Evolutionary conservation across 768 basidiomycete genomes (phyloP).

Genomic region (Clitopilus passeckerianus): DNA sequence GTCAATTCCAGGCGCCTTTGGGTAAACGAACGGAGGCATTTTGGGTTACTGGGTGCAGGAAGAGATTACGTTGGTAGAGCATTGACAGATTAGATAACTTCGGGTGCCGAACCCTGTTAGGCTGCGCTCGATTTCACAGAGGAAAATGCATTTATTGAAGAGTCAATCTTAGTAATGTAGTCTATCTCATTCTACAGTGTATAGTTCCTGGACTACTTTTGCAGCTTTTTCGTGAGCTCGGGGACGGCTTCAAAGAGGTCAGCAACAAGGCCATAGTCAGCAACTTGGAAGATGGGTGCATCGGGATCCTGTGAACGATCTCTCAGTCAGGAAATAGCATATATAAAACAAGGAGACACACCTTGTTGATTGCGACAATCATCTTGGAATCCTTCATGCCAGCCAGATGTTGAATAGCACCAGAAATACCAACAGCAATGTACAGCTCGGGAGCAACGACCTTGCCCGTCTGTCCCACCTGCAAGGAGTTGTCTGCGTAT

Average conservation of each 20-base stretch:
- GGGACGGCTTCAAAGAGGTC: constrained; percentile 93
- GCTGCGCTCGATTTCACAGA: background rate
- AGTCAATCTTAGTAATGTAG: background rate
- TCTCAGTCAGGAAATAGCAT: constrained; percentile 2
- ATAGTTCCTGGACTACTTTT: constrained; percentile 25
- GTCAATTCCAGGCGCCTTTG: constrained; percentile 14
- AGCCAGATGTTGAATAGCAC: constrained; percentile 97
- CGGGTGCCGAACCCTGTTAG: background rate
- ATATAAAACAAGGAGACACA: constrained; percentile 18
- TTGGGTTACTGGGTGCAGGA: background rate
- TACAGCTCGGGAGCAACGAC: constrained; percentile 97
- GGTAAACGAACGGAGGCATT: constrained; percentile 27
- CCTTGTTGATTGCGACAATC: constrained; percentile 98
- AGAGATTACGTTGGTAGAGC: background rate
- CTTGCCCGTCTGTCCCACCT: constrained; percentile 99
- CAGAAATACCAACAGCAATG: constrained; percentile 94
- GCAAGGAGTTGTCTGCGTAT: constrained; percentile 94
- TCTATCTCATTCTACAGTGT: background rate
- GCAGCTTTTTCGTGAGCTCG: constrained; percentile 83
- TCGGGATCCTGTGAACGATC: constrained; percentile 70
- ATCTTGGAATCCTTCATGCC: constrained; percentile 99
- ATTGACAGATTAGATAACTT: background rate
- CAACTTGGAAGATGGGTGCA: constrained; percentile 98
- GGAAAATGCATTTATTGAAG: background rate
- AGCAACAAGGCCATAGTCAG: constrained; percentile 90